Conservation (phyloP, 1,284 basidiomycete species). For the Trametes pubescens region DNA sequence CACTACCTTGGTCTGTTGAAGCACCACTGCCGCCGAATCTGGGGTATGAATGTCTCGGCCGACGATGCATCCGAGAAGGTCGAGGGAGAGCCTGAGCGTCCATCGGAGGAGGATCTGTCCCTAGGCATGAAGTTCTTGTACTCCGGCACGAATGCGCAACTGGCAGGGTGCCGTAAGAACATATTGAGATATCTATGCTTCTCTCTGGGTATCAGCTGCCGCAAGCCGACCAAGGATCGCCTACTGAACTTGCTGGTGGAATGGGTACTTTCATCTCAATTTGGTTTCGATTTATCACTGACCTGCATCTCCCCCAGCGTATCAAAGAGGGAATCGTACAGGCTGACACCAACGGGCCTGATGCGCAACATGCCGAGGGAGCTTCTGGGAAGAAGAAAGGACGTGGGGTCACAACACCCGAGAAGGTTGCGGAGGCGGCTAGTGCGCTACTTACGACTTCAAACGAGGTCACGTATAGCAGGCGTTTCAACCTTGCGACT, state of each 20-base stretch:
- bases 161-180: background rate
- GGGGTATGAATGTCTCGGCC: slow-evolving; percentile 36
- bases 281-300: background rate
- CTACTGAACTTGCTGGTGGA: background rate
- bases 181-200: slow-evolving; percentile 8
- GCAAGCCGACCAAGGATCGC: background rate
- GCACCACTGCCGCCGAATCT: slow-evolving; percentile 38
- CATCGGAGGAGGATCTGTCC: background rate
- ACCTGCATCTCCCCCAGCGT: no score
- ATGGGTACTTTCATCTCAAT: background rate
- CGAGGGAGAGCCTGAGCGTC: slow-evolving; percentile 20
- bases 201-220: background rate
- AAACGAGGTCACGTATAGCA: background rate
- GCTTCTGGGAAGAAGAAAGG: no score
- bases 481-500: background rate
- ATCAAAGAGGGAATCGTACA: no score
- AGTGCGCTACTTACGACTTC: background rate
- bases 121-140: background rate
- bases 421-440: background rate
- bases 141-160: background rate
- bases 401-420: no score
- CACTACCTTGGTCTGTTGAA: slow-evolving; percentile 39
- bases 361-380: no score
- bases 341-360: no score
- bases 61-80: slow-evolving; percentile 26